Evolutionary conservation across 2,329 filamentous ascomycete species (phyloP).

Genomic region (Xylariaceae sp.): DNA sequence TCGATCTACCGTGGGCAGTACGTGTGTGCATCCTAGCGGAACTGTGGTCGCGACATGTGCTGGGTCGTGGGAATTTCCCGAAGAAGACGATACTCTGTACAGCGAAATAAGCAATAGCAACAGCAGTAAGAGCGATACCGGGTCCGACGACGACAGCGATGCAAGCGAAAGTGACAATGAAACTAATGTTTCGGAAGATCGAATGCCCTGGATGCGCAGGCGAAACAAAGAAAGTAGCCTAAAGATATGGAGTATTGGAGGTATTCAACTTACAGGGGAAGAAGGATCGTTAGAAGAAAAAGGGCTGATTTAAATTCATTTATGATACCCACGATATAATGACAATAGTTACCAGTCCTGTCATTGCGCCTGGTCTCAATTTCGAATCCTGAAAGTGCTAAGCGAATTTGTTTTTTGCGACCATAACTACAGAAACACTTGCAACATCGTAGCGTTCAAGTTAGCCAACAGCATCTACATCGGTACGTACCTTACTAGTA

Average conservation of each 20-base stretch:
- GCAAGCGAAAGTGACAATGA: slow-evolving; percentile 16
- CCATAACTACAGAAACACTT: background rate
- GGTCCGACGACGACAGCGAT: slow-evolving; percentile 2
- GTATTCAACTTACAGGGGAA: slow-evolving; percentile 11
- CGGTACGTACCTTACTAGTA: slow-evolving; percentile 11
- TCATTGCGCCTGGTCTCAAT: background rate
- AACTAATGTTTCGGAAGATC: slow-evolving; percentile 6
- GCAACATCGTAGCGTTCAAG: background rate
- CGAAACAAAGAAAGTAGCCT: slow-evolving; percentile 50
- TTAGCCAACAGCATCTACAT: slow-evolving; percentile 5
- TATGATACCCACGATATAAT: slow-evolving; percentile 27
- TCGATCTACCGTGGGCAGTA: slow-evolving; percentile 53
- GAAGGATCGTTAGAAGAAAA: background rate
- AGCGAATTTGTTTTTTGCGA: too few relatives aligned
- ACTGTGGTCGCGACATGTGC: slow-evolving; percentile 63
- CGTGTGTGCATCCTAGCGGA: slow-evolving; percentile 59
- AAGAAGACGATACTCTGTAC: slow-evolving; percentile 22
- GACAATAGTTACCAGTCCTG: background rate
- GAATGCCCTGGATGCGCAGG: slow-evolving; percentile 35
- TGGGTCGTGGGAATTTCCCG: slow-evolving; percentile 54
- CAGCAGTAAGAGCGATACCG: background rate
- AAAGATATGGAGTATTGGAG: slow-evolving; percentile 51
- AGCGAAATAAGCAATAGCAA: background rate
- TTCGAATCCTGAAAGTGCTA: background rate
- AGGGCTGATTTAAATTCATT: background rate